Percentiles rank a stretch among this genome's conserved stretches.
Conservation (phyloP, 2,329 filamentous ascomycete species). For the Diplodia mutila region DNA sequence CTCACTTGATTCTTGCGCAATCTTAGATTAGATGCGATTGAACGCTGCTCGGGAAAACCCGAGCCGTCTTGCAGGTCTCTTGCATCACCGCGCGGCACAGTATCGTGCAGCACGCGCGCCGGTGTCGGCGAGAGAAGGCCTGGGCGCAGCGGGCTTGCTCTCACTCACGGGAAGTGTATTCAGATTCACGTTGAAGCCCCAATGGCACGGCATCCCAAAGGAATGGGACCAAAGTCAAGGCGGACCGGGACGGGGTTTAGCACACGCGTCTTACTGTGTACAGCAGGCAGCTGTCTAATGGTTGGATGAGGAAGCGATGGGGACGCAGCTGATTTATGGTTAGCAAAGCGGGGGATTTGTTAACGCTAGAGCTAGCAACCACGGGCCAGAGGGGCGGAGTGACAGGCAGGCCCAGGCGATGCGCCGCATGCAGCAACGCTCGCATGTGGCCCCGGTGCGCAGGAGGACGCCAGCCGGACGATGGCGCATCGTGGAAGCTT, state of each 20-base stretch:
- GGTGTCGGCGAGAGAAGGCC: neutral
- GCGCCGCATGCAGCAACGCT: neutral
- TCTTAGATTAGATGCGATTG: neutral
- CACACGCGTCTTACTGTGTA: neutral
- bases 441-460: neutral
- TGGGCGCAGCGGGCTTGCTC: neutral
- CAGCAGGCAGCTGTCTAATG: neutral
- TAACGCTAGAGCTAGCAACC: neutral
- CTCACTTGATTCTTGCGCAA: conserved; percentile 48
- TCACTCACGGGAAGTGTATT: neutral
- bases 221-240: neutral
- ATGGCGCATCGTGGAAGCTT: neutral
- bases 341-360: neutral
- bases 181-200: neutral
- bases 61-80: neutral
- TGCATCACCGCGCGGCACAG: neutral
- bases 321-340: conserved; percentile 2
- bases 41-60: neutral
- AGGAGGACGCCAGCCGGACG: neutral
- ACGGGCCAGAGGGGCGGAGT: neutral
- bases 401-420: neutral
- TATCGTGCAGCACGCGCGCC: neutral
- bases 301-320: neutral
- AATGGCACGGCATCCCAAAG: neutral
- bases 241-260: neutral